Percentiles rank a stretch among this genome's conserved stretches.
These are phyloP conservation scores for Colletotrichum euphorbiae DNA, from an alignment of 2,329 filamentous ascomycete genomes.

Conservation along the genomic window DNA sequence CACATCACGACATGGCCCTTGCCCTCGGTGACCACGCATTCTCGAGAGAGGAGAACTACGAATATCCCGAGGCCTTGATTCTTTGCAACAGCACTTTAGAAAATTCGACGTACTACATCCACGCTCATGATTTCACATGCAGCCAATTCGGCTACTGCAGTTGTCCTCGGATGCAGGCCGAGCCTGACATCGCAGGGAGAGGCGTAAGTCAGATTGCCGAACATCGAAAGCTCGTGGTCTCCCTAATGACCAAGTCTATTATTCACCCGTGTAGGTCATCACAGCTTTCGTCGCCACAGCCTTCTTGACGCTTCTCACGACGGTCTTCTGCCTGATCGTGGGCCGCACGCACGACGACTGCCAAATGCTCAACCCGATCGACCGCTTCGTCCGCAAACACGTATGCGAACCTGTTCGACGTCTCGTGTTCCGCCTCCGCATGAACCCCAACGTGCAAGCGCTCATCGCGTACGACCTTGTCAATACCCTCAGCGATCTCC, in stretches of 20 bases:
- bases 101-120: not conserved
- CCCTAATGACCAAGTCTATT: not conserved
- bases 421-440: not conserved
- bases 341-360: conserved; percentile 19
- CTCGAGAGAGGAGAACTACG: not conserved
- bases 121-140: conserved; percentile 4
- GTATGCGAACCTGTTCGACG: conserved; percentile 3
- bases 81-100: not conserved
- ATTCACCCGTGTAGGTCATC: not conserved
- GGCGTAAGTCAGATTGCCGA: not conserved
- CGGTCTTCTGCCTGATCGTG: conserved; percentile 13
- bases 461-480: conserved; percentile 41
- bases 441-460: conserved; percentile 9
- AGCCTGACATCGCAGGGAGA: conserved; percentile 9
- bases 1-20: not conserved
- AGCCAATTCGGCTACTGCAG: not conserved
- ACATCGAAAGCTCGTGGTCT: not conserved
- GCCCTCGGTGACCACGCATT: conserved; percentile 3
- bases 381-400: conserved; percentile 5
- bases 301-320: conserved; percentile 6
- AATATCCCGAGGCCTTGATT: not conserved
- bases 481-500: conserved; percentile 42
- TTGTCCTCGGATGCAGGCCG: conserved; percentile 18
- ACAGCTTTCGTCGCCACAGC: conserved; percentile 2
- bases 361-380: conserved; percentile 25